A percentile compares a stretch with the other conserved stretches of the same genome.
Conservation (phyloP, 2,329 filamentous ascomycete species). For the Coniochaeta sp. region DNA sequence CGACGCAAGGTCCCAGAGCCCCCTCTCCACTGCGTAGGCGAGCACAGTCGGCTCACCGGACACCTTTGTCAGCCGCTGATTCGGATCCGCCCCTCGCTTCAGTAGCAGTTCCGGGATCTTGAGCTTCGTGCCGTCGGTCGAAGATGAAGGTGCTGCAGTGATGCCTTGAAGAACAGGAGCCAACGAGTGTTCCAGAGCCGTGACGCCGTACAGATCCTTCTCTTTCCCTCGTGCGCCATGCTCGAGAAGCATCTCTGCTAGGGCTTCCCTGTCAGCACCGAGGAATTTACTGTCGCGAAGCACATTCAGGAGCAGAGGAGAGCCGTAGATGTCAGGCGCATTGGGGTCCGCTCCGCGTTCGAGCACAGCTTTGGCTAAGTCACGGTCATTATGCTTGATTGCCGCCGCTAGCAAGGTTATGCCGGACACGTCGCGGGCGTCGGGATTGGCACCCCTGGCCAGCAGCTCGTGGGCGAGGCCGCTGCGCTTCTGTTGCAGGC, state of each 20-base stretch:
- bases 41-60: background rate
- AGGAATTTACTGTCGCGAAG: background rate
- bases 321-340: background rate
- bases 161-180: background rate
- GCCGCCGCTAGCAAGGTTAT: background rate
- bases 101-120: background rate
- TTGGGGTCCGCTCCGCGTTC: background rate
- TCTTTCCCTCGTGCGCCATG: background rate
- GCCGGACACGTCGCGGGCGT: constrained; percentile 1
- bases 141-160: background rate
- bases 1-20: background rate
- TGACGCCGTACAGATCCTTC: background rate
- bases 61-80: background rate
- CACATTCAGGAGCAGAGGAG: background rate
- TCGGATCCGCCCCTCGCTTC: background rate
- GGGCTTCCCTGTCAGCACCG: background rate
- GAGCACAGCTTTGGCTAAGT: background rate
- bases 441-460: constrained; percentile 1
- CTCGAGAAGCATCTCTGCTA: background rate
- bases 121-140: background rate
- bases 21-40: background rate
- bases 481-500: constrained; percentile 1
- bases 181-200: background rate
- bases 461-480: constrained; percentile 1
- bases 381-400: background rate